These are phyloP conservation scores for Colletotrichum graminicola DNA, from an alignment of 2,329 filamentous ascomycete species.

Conservation along the genomic window DNA sequence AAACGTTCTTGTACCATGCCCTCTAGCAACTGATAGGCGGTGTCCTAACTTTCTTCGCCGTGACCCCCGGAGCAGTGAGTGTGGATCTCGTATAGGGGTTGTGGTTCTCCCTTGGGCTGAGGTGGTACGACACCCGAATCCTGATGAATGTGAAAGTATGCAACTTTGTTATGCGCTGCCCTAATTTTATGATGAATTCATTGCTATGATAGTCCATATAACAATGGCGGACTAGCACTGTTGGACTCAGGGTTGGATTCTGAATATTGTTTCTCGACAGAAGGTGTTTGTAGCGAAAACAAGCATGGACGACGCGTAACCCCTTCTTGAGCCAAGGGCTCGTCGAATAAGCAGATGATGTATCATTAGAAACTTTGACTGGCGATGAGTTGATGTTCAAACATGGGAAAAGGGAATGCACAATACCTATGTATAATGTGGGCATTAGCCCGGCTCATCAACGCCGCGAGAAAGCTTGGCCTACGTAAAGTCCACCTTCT, in stretches of 20 bases:
- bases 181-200: background rate
- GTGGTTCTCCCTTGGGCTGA: background rate
- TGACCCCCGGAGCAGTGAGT: background rate
- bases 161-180: background rate
- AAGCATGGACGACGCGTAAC: background rate
- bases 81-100: background rate
- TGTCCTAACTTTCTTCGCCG: background rate
- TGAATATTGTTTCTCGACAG: too few relatives aligned
- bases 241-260: background rate
- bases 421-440: background rate
- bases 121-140: background rate
- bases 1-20: background rate
- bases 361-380: background rate
- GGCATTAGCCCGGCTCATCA: background rate
- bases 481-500: background rate
- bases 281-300: too few relatives aligned
- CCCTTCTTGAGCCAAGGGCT: background rate
- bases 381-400: background rate
- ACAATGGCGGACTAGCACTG: background rate
- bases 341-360: background rate
- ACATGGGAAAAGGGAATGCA: background rate
- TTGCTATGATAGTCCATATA: background rate
- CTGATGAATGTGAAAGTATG: background rate
- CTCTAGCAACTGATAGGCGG: background rate
- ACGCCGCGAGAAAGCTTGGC: constrained; percentile 5